A percentile compares a stretch with the other conserved stretches of the same genome.
phyloP scores from a whole-genome alignment of 768 basidiomycete species.

The Rhizopogon vulgaris region DNA sequence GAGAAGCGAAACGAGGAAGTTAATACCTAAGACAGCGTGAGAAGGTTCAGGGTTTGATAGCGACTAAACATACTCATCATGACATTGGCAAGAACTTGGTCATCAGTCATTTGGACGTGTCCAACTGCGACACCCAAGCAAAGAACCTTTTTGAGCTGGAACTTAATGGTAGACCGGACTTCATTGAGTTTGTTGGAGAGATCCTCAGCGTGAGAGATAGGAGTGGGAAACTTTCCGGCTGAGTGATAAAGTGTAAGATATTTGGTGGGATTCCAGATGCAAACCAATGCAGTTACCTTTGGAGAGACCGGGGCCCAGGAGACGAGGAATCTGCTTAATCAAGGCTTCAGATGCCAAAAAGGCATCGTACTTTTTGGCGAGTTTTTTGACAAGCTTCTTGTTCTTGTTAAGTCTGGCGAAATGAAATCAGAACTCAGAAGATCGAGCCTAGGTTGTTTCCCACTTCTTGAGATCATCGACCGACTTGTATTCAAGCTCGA shows the following conservation, averaged over 20 bases:
- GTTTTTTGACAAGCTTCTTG: conserved; percentile 99
- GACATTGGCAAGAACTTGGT: conserved; percentile 94
- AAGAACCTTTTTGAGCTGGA: conserved; percentile 99
- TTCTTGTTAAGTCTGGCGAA: conserved; percentile 92
- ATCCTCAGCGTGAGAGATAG: conserved; percentile 90
- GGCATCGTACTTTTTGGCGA: conserved; percentile 99
- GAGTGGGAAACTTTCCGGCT: conserved; percentile 98
- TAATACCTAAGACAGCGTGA: conserved; percentile 65
- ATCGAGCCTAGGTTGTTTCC: conserved; percentile 12
- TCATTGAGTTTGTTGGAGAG: conserved; percentile 85
- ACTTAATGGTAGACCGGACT: conserved; percentile 99
- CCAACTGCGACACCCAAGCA: conserved; percentile 99
- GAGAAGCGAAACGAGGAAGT: conserved; percentile 98
- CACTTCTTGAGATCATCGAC: conserved; percentile 99
- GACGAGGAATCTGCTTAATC: conserved; percentile 99
- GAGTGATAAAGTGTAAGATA: background rate
- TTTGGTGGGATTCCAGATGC: background rate
- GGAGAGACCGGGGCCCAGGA: conserved; percentile 98
- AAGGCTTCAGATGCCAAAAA: conserved; percentile 96
- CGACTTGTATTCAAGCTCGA: conserved; percentile 98
- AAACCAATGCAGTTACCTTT: conserved; percentile 58
- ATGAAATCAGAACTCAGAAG: background rate
- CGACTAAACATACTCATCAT: conserved; percentile 75
- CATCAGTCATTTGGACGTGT: conserved; percentile 95
- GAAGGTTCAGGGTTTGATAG: background rate